Evolutionary conservation across 2,329 filamentous ascomycete genomes (phyloP).

Genomic region (Teratosphaeria gauchensis): DNA sequence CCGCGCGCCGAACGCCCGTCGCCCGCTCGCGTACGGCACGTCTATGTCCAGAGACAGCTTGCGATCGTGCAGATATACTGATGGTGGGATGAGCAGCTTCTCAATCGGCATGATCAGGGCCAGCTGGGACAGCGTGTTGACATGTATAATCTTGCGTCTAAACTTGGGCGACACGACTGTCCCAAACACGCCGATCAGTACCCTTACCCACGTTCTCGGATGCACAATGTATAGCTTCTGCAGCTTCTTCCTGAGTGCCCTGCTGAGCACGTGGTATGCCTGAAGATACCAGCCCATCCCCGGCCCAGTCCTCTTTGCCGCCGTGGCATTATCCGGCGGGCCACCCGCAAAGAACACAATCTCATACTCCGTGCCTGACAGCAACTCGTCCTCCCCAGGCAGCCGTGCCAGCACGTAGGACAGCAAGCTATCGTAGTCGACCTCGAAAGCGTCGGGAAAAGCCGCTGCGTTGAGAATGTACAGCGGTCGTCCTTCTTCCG

Average conservation of each 20-base stretch:
- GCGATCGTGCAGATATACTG: conserved; percentile 45
- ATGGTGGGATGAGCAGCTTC: conserved; percentile 44
- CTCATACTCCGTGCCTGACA: conserved; percentile 45
- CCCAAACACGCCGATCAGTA: conserved; percentile 47
- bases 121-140: conserved; percentile 40
- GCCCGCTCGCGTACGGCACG: conserved; percentile 36
- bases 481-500: conserved; percentile 39
- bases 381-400: conserved; percentile 46
- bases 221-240: conserved; percentile 49
- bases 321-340: conserved; percentile 34
- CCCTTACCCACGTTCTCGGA: conserved; percentile 47
- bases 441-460: conserved; percentile 45
- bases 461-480: conserved; percentile 48
- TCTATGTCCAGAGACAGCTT: conserved; percentile 39
- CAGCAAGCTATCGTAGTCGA: conserved; percentile 45
- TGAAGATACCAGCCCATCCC: conserved; percentile 49
- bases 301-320: conserved; percentile 38
- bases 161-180: conserved; percentile 50
- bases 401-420: conserved; percentile 47
- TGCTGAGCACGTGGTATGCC: conserved; percentile 46
- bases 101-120: conserved; percentile 44
- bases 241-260: conserved; percentile 46
- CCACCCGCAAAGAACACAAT: conserved; percentile 50
- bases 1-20: conserved; percentile 37
- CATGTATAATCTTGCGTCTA: conserved; percentile 48